phyloP scores from a whole-genome alignment of 176 grass and related monocot species.

The Dendrocalamus sinicus region DNA sequence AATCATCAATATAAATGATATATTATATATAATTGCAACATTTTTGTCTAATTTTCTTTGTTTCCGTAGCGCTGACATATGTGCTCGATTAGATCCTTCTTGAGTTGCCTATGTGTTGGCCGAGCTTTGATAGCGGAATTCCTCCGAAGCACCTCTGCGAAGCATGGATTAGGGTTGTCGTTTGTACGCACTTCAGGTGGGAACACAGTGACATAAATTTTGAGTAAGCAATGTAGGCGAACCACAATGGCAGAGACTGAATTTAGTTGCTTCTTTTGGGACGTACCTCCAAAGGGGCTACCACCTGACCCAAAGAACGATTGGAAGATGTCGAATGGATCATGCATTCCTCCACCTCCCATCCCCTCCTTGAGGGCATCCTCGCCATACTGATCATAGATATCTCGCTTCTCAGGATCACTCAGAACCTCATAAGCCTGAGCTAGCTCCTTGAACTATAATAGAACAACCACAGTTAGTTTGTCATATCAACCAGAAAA shows the following conservation, averaged over 20 bases:
- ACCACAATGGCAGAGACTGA: background rate
- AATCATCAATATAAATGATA: no score
- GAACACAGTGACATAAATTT: background rate
- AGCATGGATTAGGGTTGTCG: no score
- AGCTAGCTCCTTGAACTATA: conserved; percentile 94
- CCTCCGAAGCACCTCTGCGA: no score
- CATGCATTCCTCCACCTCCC: conserved; percentile 72
- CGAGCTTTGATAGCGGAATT: no score
- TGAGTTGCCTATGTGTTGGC: no score
- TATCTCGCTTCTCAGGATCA: conserved; percentile 83
- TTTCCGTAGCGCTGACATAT: no score
- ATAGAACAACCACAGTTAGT: background rate
- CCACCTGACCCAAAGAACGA: conserved; percentile 73
- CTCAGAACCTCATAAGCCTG: conserved; percentile 92
- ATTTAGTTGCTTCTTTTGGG: background rate
- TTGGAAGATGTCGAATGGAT: conserved; percentile 88
- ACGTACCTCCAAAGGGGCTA: conserved; percentile 73
- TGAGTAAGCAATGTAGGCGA: background rate
- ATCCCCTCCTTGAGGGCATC: conserved; percentile 96
- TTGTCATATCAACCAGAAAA: background rate
- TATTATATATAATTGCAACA: no score
- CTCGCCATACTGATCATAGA: conserved; percentile 92
- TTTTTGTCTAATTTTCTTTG: no score
- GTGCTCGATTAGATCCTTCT: no score
- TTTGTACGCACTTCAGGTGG: no score